A percentile compares a stretch with the other conserved stretches of the same genome.
These are phyloP conservation scores for Serendipita sp. DNA, from an alignment of 768 basidiomycete species.

Conservation along the genomic window DNA sequence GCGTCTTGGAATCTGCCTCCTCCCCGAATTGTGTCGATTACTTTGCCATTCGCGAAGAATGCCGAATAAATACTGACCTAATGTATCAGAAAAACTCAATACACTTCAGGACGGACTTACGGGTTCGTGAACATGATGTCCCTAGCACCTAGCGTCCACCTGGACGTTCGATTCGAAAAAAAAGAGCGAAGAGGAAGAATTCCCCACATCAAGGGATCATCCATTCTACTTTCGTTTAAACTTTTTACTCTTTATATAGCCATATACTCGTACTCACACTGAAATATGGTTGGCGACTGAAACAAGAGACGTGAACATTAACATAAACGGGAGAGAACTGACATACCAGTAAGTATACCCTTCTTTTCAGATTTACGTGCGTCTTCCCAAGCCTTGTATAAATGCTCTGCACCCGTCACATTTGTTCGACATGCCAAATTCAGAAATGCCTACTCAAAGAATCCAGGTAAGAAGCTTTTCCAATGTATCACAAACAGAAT, in stretches of 20 bases:
- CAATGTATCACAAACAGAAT: not conserved
- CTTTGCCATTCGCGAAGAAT: conserved; percentile 83
- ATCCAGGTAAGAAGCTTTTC: not conserved
- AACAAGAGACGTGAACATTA: conserved; percentile 1
- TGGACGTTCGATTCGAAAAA: conserved; percentile 38
- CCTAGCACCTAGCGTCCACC: conserved; percentile 86
- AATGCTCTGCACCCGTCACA: conserved; percentile 50
- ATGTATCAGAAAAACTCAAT: not conserved
- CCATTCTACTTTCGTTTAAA: conserved; percentile 33
- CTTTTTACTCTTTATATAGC: not conserved
- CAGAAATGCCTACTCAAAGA: conserved; percentile 30
- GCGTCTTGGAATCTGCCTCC: conserved; percentile 77
- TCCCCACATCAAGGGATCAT: conserved; percentile 82
- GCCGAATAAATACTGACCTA: conserved; percentile 49
- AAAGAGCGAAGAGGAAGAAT: conserved; percentile 53
- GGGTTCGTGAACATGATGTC: conserved; percentile 93
- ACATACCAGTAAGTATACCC: conserved; percentile 60
- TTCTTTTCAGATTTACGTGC: conserved; percentile 31
- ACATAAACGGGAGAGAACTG: conserved; percentile 4
- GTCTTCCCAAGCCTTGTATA: conserved; percentile 44
- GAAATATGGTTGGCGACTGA: conserved; percentile 89
- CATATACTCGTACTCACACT: conserved; percentile 38
- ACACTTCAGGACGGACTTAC: conserved; percentile 28
- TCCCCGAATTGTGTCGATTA: conserved; percentile 85
- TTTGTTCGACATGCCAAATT: conserved; percentile 49